These are phyloP conservation scores for Aspergillus sclerotiicarbonarius DNA, from an alignment of 495 filamentous ascomycete species.

Conservation along the genomic window DNA sequence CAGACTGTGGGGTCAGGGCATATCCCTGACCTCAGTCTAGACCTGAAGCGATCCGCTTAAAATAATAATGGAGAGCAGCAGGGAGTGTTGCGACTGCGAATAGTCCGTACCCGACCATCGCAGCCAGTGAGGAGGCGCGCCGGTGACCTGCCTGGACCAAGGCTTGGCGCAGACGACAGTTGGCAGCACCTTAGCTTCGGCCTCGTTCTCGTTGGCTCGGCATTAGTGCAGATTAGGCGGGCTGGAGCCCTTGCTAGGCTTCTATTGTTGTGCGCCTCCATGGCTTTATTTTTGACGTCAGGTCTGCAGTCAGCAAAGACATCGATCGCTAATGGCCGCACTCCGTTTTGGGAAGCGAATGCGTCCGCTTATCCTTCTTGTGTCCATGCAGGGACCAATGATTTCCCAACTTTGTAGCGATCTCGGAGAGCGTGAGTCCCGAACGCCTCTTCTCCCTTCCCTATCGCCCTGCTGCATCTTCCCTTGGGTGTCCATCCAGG, in stretches of 20 bases:
- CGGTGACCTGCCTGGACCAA: conserved; percentile 1
- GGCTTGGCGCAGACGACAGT: conserved; percentile 5
- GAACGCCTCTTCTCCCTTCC: background rate
- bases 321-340: background rate
- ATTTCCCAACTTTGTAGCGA: background rate
- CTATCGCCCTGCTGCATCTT: background rate
- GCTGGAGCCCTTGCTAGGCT: background rate
- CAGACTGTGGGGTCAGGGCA: background rate
- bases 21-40: background rate
- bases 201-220: conserved; percentile 6
- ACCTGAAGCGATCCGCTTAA: background rate
- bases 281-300: conserved; percentile 1
- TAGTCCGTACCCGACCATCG: background rate
- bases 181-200: conserved; percentile 7
- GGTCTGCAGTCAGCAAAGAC: conserved; percentile 2
- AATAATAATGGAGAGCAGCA: too few species aligned
- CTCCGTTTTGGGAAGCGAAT: background rate
- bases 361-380: background rate
- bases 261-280: background rate
- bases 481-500: background rate
- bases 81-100: background rate
- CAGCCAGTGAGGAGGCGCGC: background rate
- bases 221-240: conserved; percentile 5
- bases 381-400: background rate
- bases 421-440: background rate